A percentile compares a stretch with the other conserved stretches of the same genome.
Conservation (phyloP, 2,329 filamentous ascomycete species). For the Remersonia thermophila region DNA sequence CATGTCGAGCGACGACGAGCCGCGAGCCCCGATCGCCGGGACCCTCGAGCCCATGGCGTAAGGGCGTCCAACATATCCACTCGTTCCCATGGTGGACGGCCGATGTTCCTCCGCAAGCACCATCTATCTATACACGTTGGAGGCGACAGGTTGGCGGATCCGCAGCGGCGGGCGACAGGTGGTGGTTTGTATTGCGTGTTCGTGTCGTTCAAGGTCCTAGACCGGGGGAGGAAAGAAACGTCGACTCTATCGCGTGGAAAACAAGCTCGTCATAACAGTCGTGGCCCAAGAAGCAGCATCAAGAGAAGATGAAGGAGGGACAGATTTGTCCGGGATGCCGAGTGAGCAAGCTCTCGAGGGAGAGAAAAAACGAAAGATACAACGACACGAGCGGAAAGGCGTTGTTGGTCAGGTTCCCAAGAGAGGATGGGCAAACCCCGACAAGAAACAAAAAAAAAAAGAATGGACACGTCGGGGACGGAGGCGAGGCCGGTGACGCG, state of each 20-base stretch:
- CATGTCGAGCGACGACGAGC: conserved; percentile 2
- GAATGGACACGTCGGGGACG: conserved; percentile 7
- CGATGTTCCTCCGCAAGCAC: conserved; percentile 7
- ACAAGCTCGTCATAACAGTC: conserved; percentile 17
- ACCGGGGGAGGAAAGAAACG: conserved; percentile 2
- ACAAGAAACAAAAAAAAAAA: conserved; percentile 1
- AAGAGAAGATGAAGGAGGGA: neutral
- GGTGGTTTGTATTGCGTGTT: conserved; percentile 2
- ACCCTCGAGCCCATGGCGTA: conserved; percentile 17
- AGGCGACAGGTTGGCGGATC: too few relatives aligned
- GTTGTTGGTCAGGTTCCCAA: neutral
- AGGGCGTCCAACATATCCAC: conserved; percentile 7
- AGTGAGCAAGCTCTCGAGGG: conserved; percentile 1
- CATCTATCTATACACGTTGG: neutral
- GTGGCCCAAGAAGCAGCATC: conserved; percentile 7
- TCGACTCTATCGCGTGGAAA: conserved; percentile 8
- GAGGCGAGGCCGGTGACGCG: conserved; percentile 3
- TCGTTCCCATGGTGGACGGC: conserved; percentile 1
- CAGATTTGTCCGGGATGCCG: neutral
- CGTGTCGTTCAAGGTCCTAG: neutral
- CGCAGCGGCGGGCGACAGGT: too few relatives aligned
- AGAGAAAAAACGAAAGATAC: conserved; percentile 2
- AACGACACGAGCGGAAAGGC: too few relatives aligned
- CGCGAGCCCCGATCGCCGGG: conserved; percentile 9
- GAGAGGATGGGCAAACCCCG: too few relatives aligned